These are phyloP conservation scores for Clavulina sp. DNA, from an alignment of 768 basidiomycete species.

Conservation along the genomic window DNA sequence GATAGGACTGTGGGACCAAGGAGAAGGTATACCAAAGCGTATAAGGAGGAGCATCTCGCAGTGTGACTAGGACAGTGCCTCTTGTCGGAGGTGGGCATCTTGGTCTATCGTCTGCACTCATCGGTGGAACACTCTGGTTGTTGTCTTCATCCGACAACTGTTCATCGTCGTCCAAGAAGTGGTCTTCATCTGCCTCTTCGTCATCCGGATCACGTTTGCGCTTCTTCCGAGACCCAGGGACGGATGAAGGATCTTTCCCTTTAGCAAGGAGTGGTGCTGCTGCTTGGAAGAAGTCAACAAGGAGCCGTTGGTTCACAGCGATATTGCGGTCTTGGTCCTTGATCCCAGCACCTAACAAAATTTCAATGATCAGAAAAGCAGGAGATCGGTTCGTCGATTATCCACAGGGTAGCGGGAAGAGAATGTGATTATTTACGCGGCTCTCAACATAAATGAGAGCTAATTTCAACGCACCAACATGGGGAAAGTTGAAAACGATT, in stretches of 20 bases:
- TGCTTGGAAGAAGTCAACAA: slow-evolving; percentile 68
- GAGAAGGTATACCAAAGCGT: slow-evolving; percentile 48
- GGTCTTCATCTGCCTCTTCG: slow-evolving; percentile 22
- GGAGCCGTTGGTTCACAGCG: slow-evolving; percentile 65
- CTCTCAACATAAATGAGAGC: too few relatives aligned
- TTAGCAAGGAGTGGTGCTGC: slow-evolving; percentile 38
- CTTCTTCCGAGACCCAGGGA: slow-evolving; percentile 23
- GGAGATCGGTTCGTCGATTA: neutral
- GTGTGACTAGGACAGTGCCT: slow-evolving; percentile 71
- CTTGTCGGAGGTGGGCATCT: slow-evolving; percentile 19
- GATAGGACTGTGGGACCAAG: neutral
- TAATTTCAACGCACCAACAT: slow-evolving; percentile 46
- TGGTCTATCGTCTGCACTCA: too few relatives aligned
- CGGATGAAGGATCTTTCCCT: slow-evolving; percentile 35
- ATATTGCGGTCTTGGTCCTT: slow-evolving; percentile 90
- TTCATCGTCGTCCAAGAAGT: neutral
- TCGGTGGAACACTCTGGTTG: too few relatives aligned
- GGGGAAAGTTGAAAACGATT: slow-evolving; percentile 92
- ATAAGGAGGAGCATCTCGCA: slow-evolving; percentile 77
- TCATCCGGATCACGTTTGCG: slow-evolving; percentile 24
- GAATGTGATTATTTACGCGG: too few relatives aligned
- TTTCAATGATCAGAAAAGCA: too few relatives aligned
- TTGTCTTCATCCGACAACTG: neutral
- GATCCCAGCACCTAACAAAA: slow-evolving; percentile 46
- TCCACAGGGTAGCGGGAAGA: neutral